Evolutionary conservation across 179 eudicot genomes (phyloP).

Genomic region (Silene coronaria): DNA sequence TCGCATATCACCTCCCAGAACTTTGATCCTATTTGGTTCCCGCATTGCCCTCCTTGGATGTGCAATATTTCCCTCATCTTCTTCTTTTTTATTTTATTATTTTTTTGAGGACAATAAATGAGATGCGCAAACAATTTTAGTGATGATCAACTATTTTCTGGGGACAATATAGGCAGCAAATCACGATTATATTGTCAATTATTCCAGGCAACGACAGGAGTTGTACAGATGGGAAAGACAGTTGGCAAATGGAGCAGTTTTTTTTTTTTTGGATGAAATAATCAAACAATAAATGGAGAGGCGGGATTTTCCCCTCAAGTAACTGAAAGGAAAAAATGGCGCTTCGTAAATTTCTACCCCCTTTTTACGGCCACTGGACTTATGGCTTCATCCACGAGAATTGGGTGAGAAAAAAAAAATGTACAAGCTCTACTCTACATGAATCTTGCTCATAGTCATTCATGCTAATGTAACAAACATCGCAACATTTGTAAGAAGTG

Average conservation of each 20-base stretch:
- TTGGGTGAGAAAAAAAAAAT: no score
- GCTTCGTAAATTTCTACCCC: no score
- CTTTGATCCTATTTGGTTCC: conserved; percentile 17
- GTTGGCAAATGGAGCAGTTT: conserved; percentile 4
- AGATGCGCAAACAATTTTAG: background rate
- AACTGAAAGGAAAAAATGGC: no score
- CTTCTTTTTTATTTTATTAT: background rate
- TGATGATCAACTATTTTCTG: background rate
- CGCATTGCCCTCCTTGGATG: conserved; percentile 17
- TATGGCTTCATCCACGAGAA: no score
- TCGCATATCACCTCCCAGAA: conserved; percentile 18
- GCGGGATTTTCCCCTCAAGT: background rate
- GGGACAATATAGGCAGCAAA: background rate
- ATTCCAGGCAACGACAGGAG: background rate
- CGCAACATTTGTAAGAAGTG: no score
- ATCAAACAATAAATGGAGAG: background rate
- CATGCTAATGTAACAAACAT: no score
- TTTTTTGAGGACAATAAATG: background rate
- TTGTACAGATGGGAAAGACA: conserved; percentile 2
- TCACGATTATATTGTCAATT: background rate
- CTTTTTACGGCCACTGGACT: no score
- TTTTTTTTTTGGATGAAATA: background rate
- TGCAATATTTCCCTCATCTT: conserved; percentile 11
- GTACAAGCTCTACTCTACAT: no score
- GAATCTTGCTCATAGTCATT: no score